These are phyloP conservation scores for Kwoniella sp. DNA, from an alignment of 768 basidiomycete species.

Conservation along the genomic window DNA sequence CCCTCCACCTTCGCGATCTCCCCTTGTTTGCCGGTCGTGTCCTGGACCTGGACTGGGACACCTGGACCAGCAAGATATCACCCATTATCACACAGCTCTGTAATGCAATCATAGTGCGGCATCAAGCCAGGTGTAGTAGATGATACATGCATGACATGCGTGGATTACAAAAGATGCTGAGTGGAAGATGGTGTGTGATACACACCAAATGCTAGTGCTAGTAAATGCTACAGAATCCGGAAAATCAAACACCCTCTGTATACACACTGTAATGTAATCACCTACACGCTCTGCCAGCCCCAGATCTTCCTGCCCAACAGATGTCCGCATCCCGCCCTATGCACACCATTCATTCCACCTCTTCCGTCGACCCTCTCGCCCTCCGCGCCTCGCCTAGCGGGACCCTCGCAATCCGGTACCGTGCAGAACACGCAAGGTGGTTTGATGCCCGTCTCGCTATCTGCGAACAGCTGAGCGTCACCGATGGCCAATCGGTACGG, in stretches of 20 bases:
- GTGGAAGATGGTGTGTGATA: too few species aligned
- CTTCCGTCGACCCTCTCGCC: constrained; percentile 52
- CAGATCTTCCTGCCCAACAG: constrained; percentile 44
- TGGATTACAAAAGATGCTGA: neutral
- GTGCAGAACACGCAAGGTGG: constrained; percentile 46
- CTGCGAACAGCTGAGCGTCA: constrained; percentile 36
- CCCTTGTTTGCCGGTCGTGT: too few species aligned
- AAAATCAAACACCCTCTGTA: neutral
- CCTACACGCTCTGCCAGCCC: constrained; percentile 39
- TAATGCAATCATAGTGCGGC: too few species aligned
- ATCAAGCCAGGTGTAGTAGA: too few species aligned
- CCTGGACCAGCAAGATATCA: too few species aligned
- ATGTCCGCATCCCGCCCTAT: constrained; percentile 54
- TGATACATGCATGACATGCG: neutral
- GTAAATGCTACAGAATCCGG: neutral
- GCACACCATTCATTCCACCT: constrained; percentile 48
- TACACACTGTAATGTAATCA: too few species aligned
- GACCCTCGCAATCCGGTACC: constrained; percentile 54
- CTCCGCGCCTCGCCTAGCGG: constrained; percentile 48
- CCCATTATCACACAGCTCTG: too few species aligned
- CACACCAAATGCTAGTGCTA: neutral
- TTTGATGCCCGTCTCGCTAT: constrained; percentile 9
- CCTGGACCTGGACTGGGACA: too few species aligned
- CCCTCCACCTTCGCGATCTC: constrained; percentile 2
- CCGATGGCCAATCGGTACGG: constrained; percentile 43